Conservation (phyloP, 345 rosid species). For the Rhodamnia argentea region DNA sequence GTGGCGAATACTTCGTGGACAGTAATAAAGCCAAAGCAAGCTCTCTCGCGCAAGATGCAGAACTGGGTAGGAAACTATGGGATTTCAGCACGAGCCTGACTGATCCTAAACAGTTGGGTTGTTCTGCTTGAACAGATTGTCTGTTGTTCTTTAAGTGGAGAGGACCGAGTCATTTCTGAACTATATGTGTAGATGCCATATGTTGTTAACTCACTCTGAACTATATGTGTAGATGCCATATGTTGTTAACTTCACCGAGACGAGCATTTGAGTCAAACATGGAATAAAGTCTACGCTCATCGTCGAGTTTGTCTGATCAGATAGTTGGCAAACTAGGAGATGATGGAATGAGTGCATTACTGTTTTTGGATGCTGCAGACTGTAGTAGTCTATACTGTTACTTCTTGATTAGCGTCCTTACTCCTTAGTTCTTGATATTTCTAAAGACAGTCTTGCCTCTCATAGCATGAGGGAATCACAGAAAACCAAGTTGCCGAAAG, state of each 20-base stretch:
- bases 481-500: background rate
- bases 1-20: conserved; percentile 47
- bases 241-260: background rate
- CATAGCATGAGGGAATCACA: background rate
- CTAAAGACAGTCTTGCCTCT: background rate
- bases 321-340: too few relatives aligned
- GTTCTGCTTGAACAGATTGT: background rate
- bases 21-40: conserved; percentile 32
- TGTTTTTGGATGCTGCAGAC: background rate
- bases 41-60: conserved; percentile 29
- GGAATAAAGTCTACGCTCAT: background rate
- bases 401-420: background rate
- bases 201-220: too few relatives aligned
- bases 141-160: background rate
- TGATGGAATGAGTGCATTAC: background rate
- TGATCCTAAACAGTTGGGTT: background rate
- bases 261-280: background rate
- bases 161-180: background rate
- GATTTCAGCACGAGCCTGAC: too few relatives aligned
- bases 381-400: background rate
- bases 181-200: background rate
- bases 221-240: too few relatives aligned
- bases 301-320: background rate
- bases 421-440: background rate
- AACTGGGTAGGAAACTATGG: background rate